Percentiles rank a stretch among this genome's conserved stretches.
Conservation (phyloP, 164 flowering plant species). For the Aristolochia fimbriata region DNA sequence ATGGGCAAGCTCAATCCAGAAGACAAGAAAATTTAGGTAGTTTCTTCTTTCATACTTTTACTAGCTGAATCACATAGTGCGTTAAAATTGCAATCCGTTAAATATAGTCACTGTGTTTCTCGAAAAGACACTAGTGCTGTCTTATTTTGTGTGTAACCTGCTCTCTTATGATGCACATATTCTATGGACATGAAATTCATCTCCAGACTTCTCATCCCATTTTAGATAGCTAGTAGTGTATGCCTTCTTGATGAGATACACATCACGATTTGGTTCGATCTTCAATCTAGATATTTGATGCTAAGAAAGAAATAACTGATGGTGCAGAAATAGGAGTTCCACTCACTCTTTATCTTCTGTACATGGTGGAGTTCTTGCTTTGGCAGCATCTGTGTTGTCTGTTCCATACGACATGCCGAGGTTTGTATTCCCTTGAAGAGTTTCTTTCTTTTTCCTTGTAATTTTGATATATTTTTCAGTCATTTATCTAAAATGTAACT, state of each 20-base stretch:
- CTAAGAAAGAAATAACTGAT: too few relatives aligned
- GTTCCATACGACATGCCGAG: slow-evolving; percentile 99
- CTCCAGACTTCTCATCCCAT: too few relatives aligned
- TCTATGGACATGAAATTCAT: too few relatives aligned
- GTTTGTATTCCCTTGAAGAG: slow-evolving; percentile 19
- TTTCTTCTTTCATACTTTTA: not conserved
- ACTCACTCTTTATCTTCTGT: slow-evolving; percentile 41
- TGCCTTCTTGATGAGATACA: not conserved
- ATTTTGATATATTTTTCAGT: not conserved
- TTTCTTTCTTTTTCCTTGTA: not conserved
- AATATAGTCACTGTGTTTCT: too few relatives aligned
- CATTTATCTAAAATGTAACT: not conserved
- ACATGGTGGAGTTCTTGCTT: slow-evolving; percentile 90
- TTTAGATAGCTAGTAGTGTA: not conserved
- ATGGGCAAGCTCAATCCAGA: slow-evolving; percentile 44
- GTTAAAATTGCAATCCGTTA: too few relatives aligned
- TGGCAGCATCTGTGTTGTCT: slow-evolving; percentile 86
- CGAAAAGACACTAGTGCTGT: too few relatives aligned
- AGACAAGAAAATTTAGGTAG: slow-evolving; percentile 51
- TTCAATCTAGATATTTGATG: too few relatives aligned
- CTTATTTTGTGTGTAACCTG: too few relatives aligned
- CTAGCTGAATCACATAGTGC: too few relatives aligned
- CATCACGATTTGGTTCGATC: slow-evolving; percentile 12
- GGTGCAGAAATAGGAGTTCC: slow-evolving; percentile 28
- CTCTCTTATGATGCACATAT: too few relatives aligned